phyloP scores from a whole-genome alignment of 352 stramenopile species.

The Plasmopara viticola region DNA sequence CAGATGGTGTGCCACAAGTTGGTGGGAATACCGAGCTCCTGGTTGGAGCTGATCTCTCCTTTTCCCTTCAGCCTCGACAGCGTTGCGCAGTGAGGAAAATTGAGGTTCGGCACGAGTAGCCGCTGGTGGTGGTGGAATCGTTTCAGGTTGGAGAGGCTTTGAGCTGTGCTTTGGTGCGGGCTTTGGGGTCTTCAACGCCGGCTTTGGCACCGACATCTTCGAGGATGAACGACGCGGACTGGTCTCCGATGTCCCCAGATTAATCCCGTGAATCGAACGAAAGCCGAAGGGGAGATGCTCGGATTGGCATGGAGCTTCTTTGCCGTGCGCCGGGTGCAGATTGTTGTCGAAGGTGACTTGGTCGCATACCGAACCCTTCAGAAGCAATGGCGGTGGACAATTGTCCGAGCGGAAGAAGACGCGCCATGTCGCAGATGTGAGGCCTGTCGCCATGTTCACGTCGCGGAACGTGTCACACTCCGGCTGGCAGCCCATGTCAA shows the following conservation, averaged over 20 bases:
- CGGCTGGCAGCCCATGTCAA: background rate
- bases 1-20: background rate
- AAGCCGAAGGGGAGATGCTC: background rate
- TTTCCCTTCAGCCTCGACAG: background rate
- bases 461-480: background rate
- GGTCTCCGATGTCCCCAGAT: background rate
- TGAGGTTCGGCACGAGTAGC: background rate
- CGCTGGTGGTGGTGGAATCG: background rate
- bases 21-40: background rate
- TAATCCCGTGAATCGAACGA: background rate
- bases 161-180: background rate
- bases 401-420: too few relatives aligned
- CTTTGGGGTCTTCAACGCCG: background rate
- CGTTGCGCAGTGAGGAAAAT: background rate
- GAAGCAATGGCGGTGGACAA: background rate
- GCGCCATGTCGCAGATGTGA: background rate
- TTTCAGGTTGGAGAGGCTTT: background rate
- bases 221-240: too few relatives aligned
- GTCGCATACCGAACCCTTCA: background rate
- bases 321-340: background rate
- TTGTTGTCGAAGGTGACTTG: slow-evolving; percentile 1
- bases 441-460: background rate
- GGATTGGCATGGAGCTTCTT: background rate
- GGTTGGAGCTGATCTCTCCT: background rate
- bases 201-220: background rate